A percentile compares a stretch with the other conserved stretches of the same genome.
Conservation (phyloP, 768 basidiomycete genomes). For the Suillus americanus region DNA sequence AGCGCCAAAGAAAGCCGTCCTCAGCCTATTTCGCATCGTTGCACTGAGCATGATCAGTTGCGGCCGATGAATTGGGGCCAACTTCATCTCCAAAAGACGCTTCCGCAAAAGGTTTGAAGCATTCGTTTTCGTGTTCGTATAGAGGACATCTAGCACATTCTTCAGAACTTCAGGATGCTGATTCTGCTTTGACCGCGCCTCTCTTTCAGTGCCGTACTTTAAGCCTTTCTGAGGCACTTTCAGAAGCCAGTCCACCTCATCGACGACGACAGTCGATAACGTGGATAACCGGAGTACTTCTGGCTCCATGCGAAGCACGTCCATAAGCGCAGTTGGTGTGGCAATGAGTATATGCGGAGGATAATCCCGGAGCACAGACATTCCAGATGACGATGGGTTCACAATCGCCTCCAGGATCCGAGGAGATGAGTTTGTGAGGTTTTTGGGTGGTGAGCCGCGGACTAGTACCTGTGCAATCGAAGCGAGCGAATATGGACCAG, state of each 20-base stretch:
- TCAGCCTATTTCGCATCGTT: constrained; percentile 54
- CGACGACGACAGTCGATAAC: constrained; percentile 63
- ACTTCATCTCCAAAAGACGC: constrained; percentile 10
- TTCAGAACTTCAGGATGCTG: constrained; percentile 59
- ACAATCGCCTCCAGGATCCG: constrained; percentile 30
- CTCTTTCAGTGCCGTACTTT: constrained; percentile 39
- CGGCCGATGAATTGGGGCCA: constrained; percentile 32
- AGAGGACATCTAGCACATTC: constrained; percentile 59
- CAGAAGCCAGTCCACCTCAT: constrained; percentile 76
- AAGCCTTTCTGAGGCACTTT: constrained; percentile 47
- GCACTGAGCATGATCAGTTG: constrained; percentile 74
- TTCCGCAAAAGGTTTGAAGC: constrained; percentile 2
- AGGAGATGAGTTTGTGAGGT: constrained; percentile 19
- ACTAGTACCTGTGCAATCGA: constrained; percentile 61
- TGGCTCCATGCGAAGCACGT: constrained; percentile 47
- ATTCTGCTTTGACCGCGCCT: constrained; percentile 40
- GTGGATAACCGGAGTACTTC: constrained; percentile 43
- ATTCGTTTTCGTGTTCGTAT: constrained; percentile 32
- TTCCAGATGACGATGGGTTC: constrained; percentile 28
- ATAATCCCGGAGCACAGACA: constrained; percentile 36
- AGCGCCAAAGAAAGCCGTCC: constrained; percentile 42
- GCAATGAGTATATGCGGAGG: constrained; percentile 70
- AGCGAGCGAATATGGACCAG: constrained; percentile 34
- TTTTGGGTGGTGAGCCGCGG: constrained; percentile 47
- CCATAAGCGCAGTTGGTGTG: constrained; percentile 69